Base-by-base conservation (phyloP, 148 eudicot genomes). In the Cornus controversa region DNA sequence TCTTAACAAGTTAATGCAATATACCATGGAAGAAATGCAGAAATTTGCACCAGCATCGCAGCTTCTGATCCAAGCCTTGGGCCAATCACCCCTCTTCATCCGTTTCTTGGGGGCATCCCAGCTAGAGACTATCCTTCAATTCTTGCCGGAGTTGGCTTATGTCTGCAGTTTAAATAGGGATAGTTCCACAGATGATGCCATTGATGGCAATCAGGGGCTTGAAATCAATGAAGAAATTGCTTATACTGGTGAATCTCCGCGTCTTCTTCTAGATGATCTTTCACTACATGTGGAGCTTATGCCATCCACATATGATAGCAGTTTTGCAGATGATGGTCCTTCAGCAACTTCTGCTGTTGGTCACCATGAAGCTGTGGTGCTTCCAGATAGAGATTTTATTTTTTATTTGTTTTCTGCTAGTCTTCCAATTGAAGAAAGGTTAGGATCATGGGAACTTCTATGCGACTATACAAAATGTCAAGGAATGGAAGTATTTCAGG, bases 21-120 rank as follows among this genome's bases (percentile, higher is more conserved):
- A 13, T 63, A 26, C 77, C 6, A 37, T 75, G 13, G 36, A 18
- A 8, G 36, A 63, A 65, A 14, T 75, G 57, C 69, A 65, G 36
- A 75, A 9, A 4, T 24, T 64, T 13, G 25, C 40, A 3, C 69
- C 69, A 4, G 54, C 13, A 4, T 40, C 24, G 24, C 70, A 24
- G 36, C 34, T 63, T 75, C 58, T 18, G 18, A 25, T 8, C 40
- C 36, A 36, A 24, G 77, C 34, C 54, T 31, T 75, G 27, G 58
- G 25, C 67, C 16, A 75, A 25, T 36, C 77, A 25, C 77, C 69
- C 42, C 34, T 75, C n/a, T 63, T 69, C 69, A 63, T 75, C 69
- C 64, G 77, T 65, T 75, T 75, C 23, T 65, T 75, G 69, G 77
- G 66, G 24, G 58, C 10, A 14, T 66, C 70, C 10, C 34, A 64